Conservation (phyloP, 2,329 filamentous ascomycete genomes). For the Thermomyces lanuginosus region DNA sequence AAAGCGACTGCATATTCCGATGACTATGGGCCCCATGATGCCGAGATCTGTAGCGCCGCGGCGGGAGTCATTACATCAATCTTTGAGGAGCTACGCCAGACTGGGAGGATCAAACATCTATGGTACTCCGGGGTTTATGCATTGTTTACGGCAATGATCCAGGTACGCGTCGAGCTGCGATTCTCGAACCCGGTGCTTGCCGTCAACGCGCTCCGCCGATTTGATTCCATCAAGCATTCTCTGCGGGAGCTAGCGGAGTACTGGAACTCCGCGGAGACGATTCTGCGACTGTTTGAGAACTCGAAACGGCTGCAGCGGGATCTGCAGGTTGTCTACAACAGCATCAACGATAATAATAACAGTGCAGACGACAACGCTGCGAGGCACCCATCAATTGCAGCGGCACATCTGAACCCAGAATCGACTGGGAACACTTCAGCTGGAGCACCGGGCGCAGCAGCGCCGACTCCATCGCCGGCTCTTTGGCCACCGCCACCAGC, state of each 20-base stretch:
- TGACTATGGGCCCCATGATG: constrained; percentile 30
- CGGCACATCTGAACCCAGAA: too few species aligned
- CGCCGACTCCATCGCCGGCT: too few species aligned
- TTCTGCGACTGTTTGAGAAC: constrained; percentile 28
- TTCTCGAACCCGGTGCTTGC: constrained; percentile 31
- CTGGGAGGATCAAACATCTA: constrained; percentile 26
- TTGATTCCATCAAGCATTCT: constrained; percentile 27
- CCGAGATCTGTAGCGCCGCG: constrained; percentile 30
- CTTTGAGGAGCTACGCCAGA: constrained; percentile 28
- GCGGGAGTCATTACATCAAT: constrained; percentile 30
- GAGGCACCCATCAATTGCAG: too few species aligned
- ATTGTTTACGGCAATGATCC: constrained; percentile 32
- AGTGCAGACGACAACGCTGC: too few species aligned
- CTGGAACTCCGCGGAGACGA: constrained; percentile 28
- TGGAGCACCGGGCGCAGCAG: too few species aligned
- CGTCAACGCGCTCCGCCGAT: constrained; percentile 29
- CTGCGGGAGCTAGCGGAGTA: constrained; percentile 27
- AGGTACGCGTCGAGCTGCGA: constrained; percentile 30
- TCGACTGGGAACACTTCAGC: too few species aligned
- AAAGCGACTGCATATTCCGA: constrained; percentile 27
- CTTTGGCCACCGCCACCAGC: too few species aligned
- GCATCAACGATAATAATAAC: constrained; percentile 4
- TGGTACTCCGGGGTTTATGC: constrained; percentile 31
- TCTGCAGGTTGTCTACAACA: constrained; percentile 21
- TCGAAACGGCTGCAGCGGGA: constrained; percentile 28